Conservation (phyloP, 371 early-diverging fungal genomes). For the Rhizopus arrhizus region DNA sequence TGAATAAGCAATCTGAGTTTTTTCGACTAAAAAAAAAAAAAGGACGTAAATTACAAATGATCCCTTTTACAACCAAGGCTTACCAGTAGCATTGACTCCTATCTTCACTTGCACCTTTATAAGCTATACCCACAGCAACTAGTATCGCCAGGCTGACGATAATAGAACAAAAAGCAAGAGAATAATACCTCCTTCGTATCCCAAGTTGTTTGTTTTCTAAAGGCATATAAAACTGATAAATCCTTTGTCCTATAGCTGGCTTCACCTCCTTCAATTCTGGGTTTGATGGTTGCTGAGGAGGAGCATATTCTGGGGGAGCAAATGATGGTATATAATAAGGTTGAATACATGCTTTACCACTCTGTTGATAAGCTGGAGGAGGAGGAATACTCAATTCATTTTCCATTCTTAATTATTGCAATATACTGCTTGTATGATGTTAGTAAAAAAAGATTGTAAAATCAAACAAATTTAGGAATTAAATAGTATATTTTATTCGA, state of each 20-base stretch:
- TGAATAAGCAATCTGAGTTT: slow-evolving; percentile 19
- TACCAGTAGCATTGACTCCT: slow-evolving; percentile 32
- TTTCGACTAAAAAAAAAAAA: slow-evolving; percentile 12
- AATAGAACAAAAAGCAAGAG: slow-evolving; percentile 38
- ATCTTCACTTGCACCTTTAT: slow-evolving; percentile 8
- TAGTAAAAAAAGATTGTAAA: too few relatives aligned
- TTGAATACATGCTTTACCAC: slow-evolving; percentile 11
- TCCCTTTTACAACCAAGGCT: background rate
- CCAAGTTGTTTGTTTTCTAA: slow-evolving; percentile 33
- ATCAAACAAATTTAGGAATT: too few relatives aligned
- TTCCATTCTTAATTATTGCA: background rate
- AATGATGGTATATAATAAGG: slow-evolving; percentile 36
- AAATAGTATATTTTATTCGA: too few relatives aligned
- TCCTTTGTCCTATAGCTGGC: slow-evolving; percentile 14
- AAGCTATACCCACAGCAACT: slow-evolving; percentile 35
- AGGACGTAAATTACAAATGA: background rate
- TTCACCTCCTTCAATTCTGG: slow-evolving; percentile 7
- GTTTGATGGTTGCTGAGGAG: slow-evolving; percentile 17
- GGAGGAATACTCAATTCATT: slow-evolving; percentile 4
- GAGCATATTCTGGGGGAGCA: slow-evolving; percentile 8
- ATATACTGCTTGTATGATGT: too few relatives aligned
- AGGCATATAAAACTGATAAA: slow-evolving; percentile 38
- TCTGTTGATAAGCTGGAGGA: slow-evolving; percentile 24
- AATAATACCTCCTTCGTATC: slow-evolving; percentile 29
- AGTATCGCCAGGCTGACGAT: slow-evolving; percentile 36